Percentiles rank a stretch among this genome's conserved stretches.
Evolutionary conservation across 2,329 filamentous ascomycete species (phyloP).

Genomic region (Trichophyton benhamiae): DNA sequence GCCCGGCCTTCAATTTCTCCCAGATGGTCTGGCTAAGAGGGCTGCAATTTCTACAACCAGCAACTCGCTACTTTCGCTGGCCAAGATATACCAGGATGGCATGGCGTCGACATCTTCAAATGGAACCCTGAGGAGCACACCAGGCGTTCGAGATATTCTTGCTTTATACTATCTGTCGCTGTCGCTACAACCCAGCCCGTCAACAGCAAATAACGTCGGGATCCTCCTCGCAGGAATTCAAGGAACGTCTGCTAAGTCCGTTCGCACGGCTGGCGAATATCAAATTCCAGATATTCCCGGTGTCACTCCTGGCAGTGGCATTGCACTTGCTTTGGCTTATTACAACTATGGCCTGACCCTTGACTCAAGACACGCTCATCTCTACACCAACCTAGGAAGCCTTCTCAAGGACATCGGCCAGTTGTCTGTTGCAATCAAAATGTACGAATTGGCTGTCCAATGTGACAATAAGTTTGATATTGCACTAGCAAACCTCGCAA

Average conservation of each 20-base stretch:
- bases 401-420: conserved; percentile 93
- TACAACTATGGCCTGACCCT: conserved; percentile 88
- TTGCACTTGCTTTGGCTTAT: conserved; percentile 78
- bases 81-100: conserved; percentile 94
- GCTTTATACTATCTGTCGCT: conserved; percentile 91
- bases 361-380: conserved; percentile 79
- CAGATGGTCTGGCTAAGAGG: conserved; percentile 58
- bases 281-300: conserved; percentile 53
- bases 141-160: conserved; percentile 80
- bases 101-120: conserved; percentile 62
- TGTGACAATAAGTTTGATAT: conserved; percentile 96
- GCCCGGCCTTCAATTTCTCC: conserved; percentile 63
- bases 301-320: conserved; percentile 70
- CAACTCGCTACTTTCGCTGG: conserved; percentile 84
- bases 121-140: conserved; percentile 45
- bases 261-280: conserved; percentile 26
- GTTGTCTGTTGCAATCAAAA: conserved; percentile 76
- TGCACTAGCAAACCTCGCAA: conserved; percentile 87
- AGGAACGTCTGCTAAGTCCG: conserved; percentile 43
- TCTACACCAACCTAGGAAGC: conserved; percentile 93
- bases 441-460: conserved; percentile 90
- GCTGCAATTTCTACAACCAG: conserved; percentile 86
- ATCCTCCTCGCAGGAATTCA: conserved; percentile 93
- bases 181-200: conserved; percentile 88
- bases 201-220: conserved; percentile 94